Evolutionary conservation across 225 moss, liverwort and hornwort genomes (phyloP), one percentile per base, ranked within the genome.

Genomic region (Takakia lepidozioides): DNA sequence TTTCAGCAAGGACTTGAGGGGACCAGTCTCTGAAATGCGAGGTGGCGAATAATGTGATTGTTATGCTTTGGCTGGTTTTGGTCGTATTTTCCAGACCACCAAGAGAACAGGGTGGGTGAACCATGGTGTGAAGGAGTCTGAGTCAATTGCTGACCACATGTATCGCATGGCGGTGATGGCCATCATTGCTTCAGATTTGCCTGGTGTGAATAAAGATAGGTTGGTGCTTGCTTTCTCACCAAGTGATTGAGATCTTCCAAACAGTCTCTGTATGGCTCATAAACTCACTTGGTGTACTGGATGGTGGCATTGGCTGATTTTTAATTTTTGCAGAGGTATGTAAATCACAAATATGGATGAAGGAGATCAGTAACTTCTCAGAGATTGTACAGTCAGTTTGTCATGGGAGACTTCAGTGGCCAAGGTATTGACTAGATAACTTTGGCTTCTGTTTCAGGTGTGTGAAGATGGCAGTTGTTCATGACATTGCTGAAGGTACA

Each of bases 21-120:
- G 10, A 5, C 19, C 17, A 3, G 10, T 45, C 14, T 24, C 19
- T 48, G 19, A 24, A 21, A 21, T 5, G 9, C 25, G 4, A 24
- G 14, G 21, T 25, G 15, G 48, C 8, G 48, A n/a, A n/a, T 5
- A 19, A 19, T 15, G 27, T 21, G 0, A 32, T 32, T 32, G 32
- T 48, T 5, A n/a, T n/a, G n/a, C n/a, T n/a, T n/a, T n/a, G 25
- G 26, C 15, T 24, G n/a, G 29, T 10, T 24, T 54, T 22, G 65
- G 8, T 14, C 10, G 23, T 19, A 37, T 2, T 20, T 52, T 53
- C 54, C 76, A 81, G 84, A 98, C 90, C 50, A 98, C 95, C 24
- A 98, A 98, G 80, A 74, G 95, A 57, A 80, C 87, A 30, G 95
- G 95, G 42, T 98, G 95, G 95, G 84, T 98, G 42, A 98, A 98